Evolutionary conservation across 208 protist genomes (phyloP).

Genomic region (Trypanosoma platydactyli): DNA sequence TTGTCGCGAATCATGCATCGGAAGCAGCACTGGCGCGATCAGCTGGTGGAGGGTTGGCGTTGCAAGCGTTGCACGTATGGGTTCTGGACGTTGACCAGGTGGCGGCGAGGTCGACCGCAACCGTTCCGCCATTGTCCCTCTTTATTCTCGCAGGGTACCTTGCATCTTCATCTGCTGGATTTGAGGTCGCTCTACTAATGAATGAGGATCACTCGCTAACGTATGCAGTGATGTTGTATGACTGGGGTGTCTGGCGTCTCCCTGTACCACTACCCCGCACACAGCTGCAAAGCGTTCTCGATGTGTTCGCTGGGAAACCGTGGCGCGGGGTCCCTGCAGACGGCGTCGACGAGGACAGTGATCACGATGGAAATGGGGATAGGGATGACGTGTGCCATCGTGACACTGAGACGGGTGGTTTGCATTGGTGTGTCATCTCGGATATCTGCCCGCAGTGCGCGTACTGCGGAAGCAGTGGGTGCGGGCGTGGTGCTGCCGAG

Average conservation of each 20-base stretch:
- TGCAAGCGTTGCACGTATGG: constrained; percentile 74
- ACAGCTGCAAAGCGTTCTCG: constrained; percentile 41
- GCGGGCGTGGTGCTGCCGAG: not conserved
- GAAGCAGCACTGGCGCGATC: not conserved
- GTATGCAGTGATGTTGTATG: constrained; percentile 63
- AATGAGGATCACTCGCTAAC: constrained; percentile 51
- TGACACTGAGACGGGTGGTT: constrained; percentile 17
- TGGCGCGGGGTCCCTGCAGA: constrained; percentile 42
- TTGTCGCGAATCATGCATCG: constrained; percentile 29
- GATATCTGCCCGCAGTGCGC: constrained; percentile 32
- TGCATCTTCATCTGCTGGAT: constrained; percentile 43
- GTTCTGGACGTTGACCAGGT: constrained; percentile 30
- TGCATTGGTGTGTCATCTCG: constrained; percentile 64
- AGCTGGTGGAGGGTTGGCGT: constrained; percentile 1
- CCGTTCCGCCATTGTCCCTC: constrained; percentile 27
- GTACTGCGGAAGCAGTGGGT: constrained; percentile 20
- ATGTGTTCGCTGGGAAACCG: constrained; percentile 37
- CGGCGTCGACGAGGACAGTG: not conserved
- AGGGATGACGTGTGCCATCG: not conserved
- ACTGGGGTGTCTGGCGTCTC: constrained; percentile 58
- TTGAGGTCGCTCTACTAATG: constrained; percentile 46
- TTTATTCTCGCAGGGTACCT: constrained; percentile 70
- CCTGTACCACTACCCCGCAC: constrained; percentile 35
- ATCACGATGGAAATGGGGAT: constrained; percentile 18
- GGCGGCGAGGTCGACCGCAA: not conserved